Evolutionary conservation across 2,329 filamentous ascomycete species (phyloP), one percentile per base, ranked within the genome.

Genomic region (Penicillium sumatraense): DNA sequence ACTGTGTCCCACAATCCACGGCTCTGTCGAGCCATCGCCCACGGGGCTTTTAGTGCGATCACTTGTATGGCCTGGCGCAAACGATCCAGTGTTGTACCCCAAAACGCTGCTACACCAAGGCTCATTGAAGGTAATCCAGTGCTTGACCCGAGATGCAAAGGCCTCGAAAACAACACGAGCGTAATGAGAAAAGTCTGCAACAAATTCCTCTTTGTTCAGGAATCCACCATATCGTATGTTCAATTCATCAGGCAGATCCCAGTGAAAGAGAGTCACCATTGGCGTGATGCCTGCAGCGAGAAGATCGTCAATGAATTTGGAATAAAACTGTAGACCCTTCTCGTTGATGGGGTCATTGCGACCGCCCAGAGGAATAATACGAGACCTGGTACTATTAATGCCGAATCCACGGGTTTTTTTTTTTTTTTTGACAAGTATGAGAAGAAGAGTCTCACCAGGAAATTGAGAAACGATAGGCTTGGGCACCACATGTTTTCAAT

Each of bases 121-220:
- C 79, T 96, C 91, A 72, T 95, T 95, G 78, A 93, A 91, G 23
- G 90, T 95, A 73, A 93, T 90, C 91, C 91, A 96, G 76, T 90
- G 83, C 79, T 91, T 91, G 68, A 92, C 90, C 73, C 87, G 88
- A 51, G 86, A 83, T 46, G 83, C 83, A 53, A 96, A 81, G 1
- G 86, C 84, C 70, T 88, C 82, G 78, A 92, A 96, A 66, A 91
- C 80, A 44, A 91, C 80, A 58, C 88, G 86, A 9, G 91, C 89
- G 70, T 93, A 96, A 75, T 88, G 79, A 64, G 89, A 87, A 70
- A 86, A 96, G 76, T 96, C 91, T 55, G 87, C 83, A 2, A 89
- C 86, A 73, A 95, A 96, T 77, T 96, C 91, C 40, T 86, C 81
- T 71, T 89, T 88, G 81, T 92, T 91, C 63, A 95, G 77, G 52